phyloP scores from a whole-genome alignment of 495 filamentous ascomycete genomes.

The Lindgomyces ingoldianus region DNA sequence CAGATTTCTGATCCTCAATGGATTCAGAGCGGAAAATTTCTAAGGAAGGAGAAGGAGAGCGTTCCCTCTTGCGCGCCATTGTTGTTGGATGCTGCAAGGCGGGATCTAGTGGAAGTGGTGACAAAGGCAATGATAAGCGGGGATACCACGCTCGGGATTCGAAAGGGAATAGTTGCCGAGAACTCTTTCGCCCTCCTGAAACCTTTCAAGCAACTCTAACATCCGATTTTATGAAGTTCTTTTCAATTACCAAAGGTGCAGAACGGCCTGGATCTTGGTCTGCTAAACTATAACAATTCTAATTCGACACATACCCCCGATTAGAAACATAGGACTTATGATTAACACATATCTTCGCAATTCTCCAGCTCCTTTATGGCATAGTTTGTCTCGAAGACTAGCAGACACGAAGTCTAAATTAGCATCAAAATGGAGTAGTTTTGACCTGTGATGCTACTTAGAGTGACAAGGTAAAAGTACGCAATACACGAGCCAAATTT shows the following conservation, averaged over 20 bases:
- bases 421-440: neutral
- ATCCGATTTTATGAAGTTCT: no score
- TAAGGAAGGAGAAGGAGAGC: slow-evolving; percentile 1
- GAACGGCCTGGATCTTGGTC: no score
- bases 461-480: neutral
- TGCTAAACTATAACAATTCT: no score
- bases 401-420: neutral
- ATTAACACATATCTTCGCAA: no score
- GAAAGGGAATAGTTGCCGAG: no score
- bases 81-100: neutral
- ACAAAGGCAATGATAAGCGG: neutral
- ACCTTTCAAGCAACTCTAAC: no score
- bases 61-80: slow-evolving; percentile 19
- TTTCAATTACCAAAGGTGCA: no score
- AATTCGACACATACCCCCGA: no score
- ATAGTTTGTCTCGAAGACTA: neutral
- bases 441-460: neutral
- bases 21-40: slow-evolving; percentile 43
- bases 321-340: no score
- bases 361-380: neutral
- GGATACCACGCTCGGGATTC: neutral
- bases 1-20: slow-evolving; percentile 47
- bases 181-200: no score
- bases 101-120: neutral
- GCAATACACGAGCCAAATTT: neutral